Evolutionary conservation across 2,329 filamentous ascomycete genomes (phyloP), one percentile per base, ranked within the genome.

Genomic region (Diaporthe sp.): DNA sequence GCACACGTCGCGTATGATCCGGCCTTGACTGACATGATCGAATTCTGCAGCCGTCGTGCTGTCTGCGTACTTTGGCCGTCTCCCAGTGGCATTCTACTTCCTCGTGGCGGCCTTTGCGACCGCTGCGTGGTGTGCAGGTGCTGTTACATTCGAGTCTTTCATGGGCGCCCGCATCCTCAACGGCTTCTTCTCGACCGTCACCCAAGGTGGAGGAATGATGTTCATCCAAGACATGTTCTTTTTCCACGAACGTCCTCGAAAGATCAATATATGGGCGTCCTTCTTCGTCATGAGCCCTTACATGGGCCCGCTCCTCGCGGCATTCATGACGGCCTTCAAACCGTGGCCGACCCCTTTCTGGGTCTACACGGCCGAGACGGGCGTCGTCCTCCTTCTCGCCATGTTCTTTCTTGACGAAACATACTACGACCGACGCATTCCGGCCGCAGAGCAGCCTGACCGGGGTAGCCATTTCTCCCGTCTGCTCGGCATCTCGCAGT

Each of bases 151-250:
- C 75, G 80, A 82, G n/a, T 87, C 85, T 1, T 88, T 86, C 78
- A 85, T 86, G 82, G 85, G 84, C 3, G 85, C 85, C 4, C 84
- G 86, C 39, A 86, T 87, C 59, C 79, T 87, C 44, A 87, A 85
- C 75, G 84, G 87, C 27, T 85, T 88, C 76, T 88, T 88, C 79
- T 83, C 83, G 44, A 87, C 86, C 6, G 84, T 85, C 10, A 79
- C 81, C 10, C 86, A 87, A 73, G 84, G 82, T 6, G 83, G 84
- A 22, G 87, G 86, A 13, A 81, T 90, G 69, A 86, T 88, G 77
- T 87, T 87, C 78, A 86, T 90, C 78, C 87, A 89, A 71, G 89
- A 91, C 79, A 84, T 90, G 73, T 92, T 90, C 82, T 91, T 89
- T 82, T 89, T 90, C 80, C 89, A 91, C 77, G 86, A 91, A 75